phyloP scores from a whole-genome alignment of 106 monocot species.

The Phalaenopsis equestris region DNA sequence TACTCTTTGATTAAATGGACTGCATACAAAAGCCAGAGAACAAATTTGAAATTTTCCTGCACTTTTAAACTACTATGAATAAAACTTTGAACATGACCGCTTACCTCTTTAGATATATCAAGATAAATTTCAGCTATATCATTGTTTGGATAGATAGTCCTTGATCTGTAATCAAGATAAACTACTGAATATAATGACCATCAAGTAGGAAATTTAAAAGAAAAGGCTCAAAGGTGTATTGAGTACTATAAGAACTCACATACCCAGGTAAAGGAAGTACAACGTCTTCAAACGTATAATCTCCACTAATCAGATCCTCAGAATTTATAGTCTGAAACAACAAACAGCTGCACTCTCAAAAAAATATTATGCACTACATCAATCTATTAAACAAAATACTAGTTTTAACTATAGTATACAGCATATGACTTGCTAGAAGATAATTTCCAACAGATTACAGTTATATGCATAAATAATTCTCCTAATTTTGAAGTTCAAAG shows the following conservation, averaged over 20 bases:
- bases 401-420: not conserved
- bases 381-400: not conserved
- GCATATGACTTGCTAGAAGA: not conserved
- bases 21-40: not conserved
- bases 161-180: constrained; percentile 50
- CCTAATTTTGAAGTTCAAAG: not conserved
- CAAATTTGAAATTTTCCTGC: not conserved
- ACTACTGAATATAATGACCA: not conserved
- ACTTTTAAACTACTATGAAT: no score
- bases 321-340: constrained; percentile 48
- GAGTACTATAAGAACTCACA: constrained; percentile 4
- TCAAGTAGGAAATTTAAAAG: not conserved
- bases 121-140: constrained; percentile 64
- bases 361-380: not conserved
- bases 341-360: not conserved
- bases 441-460: not conserved
- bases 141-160: constrained; percentile 73
- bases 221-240: not conserved
- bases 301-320: constrained; percentile 52
- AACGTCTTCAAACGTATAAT: constrained; percentile 80
- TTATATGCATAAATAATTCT: not conserved
- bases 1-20: not conserved
- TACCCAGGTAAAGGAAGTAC: constrained; percentile 99
- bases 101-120: constrained; percentile 68
- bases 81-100: not conserved